Percentiles rank a stretch among this genome's conserved stretches.
phyloP scores from a whole-genome alignment of 1,284 basidiomycete genomes.

The Flammula alnicola region DNA sequence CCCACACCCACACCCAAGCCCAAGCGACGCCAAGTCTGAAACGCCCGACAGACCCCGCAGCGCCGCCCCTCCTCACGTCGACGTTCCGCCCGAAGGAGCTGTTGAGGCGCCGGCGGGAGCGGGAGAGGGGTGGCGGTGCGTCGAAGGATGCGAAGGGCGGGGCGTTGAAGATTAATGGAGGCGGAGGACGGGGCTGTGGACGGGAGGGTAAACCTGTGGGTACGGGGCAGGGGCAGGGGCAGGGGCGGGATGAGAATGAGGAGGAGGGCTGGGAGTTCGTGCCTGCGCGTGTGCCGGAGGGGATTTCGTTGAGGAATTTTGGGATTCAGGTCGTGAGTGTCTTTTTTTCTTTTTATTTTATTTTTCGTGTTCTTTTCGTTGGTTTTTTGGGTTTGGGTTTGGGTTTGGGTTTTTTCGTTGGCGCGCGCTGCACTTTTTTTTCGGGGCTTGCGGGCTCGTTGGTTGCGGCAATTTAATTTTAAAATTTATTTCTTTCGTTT shows the following conservation, averaged over 20 bases:
- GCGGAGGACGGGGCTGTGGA: background rate
- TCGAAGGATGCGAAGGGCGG: too few relatives aligned
- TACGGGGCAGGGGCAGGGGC: too few relatives aligned
- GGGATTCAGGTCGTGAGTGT: slow-evolving; percentile 79
- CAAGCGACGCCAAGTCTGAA: slow-evolving; percentile 5
- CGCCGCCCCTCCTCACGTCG: slow-evolving; percentile 50
- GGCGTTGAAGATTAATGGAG: too few relatives aligned
- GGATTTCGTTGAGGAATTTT: slow-evolving; percentile 80
- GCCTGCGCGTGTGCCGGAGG: slow-evolving; percentile 69
- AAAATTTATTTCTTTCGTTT: too few relatives aligned
- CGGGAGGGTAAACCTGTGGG: background rate
- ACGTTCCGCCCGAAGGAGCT: slow-evolving; percentile 55
- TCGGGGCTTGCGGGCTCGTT: too few relatives aligned
- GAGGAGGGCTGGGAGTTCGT: slow-evolving; percentile 63
- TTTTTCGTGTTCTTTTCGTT: slow-evolving; percentile 11
- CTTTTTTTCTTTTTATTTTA: slow-evolving; percentile 21
- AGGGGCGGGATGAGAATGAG: slow-evolving; percentile 23
- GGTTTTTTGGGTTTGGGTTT: slow-evolving; percentile 12
- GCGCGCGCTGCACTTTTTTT: too few relatives aligned
- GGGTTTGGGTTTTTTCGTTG: too few relatives aligned
- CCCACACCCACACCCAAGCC: background rate
- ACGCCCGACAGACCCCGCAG: slow-evolving; percentile 23
- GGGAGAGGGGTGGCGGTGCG: background rate
- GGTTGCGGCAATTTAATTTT: too few relatives aligned
- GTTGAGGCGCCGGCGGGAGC: slow-evolving; percentile 21